Evolutionary conservation across 805 yeast species (phyloP).

Genomic region (Lachancea dasiensis): DNA sequence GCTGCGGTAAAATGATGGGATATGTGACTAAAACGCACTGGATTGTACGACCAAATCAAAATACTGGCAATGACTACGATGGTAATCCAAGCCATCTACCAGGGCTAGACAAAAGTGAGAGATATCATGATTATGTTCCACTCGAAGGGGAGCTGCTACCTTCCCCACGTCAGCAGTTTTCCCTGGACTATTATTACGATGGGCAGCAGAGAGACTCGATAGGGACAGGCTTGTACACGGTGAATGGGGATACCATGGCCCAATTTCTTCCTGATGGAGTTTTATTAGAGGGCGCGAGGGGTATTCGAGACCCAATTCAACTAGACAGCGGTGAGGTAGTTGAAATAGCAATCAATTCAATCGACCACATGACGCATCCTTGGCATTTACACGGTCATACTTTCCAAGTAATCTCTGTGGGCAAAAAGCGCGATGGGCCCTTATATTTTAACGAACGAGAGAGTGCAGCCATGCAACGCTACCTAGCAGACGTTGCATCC

Average conservation of each 20-base stretch:
- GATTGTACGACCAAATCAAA: constrained; percentile 9
- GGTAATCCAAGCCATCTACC: constrained; percentile 38
- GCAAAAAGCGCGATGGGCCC: constrained; percentile 38
- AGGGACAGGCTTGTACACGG: constrained; percentile 44
- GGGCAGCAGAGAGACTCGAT: constrained; percentile 37
- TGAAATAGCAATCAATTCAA: constrained; percentile 59
- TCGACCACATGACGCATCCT: constrained; percentile 62
- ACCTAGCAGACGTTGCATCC: constrained; percentile 16
- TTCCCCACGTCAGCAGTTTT: constrained; percentile 32
- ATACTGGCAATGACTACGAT: constrained; percentile 13
- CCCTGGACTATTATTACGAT: constrained; percentile 43
- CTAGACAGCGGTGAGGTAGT: constrained; percentile 44
- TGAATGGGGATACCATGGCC: constrained; percentile 49
- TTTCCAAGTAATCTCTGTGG: constrained; percentile 46
- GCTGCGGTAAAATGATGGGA: constrained; percentile 47
- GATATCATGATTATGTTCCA: constrained; percentile 20
- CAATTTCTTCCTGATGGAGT: constrained; percentile 36
- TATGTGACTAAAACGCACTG: constrained; percentile 34
- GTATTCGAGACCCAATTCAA: constrained; percentile 36
- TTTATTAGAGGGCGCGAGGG: constrained; percentile 20
- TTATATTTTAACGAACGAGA: constrained; percentile 32
- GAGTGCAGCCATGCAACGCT: constrained; percentile 39
- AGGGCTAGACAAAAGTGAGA: constrained; percentile 18
- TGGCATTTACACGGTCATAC: constrained; percentile 60
- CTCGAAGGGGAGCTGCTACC: constrained; percentile 9